These are phyloP conservation scores for Dryadomyces quercivorus DNA, from an alignment of 2,329 filamentous ascomycete genomes.

Conservation along the genomic window DNA sequence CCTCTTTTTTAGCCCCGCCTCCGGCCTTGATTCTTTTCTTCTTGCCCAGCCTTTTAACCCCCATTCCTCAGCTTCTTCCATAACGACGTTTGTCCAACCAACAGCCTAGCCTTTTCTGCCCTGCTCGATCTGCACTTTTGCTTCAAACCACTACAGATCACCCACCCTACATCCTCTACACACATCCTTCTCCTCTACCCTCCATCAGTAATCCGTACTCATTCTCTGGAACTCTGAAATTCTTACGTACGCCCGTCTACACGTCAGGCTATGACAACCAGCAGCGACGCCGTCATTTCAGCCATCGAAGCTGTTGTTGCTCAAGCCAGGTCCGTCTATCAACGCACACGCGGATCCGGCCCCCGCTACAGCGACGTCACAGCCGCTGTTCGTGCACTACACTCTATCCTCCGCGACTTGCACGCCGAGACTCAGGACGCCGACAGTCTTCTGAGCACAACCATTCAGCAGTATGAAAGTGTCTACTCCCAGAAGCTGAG, in stretches of 20 bases:
- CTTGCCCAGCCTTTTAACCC: neutral
- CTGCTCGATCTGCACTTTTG: no score
- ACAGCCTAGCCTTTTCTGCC: neutral
- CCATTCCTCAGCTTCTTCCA: neutral
- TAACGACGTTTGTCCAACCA: no score
- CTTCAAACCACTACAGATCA: no score
- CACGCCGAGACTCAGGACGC: slow-evolving; percentile 44
- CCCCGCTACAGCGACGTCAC: slow-evolving; percentile 37
- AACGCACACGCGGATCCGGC: slow-evolving; percentile 36
- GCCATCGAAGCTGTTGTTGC: slow-evolving; percentile 43
- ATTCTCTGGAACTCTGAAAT: no score
- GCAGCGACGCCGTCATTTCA: slow-evolving; percentile 18
- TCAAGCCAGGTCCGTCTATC: slow-evolving; percentile 42
- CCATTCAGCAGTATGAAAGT: slow-evolving; percentile 18
- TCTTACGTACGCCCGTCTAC: neutral
- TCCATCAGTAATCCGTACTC: no score
- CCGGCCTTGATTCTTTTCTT: neutral
- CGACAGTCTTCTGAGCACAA: slow-evolving; percentile 39
- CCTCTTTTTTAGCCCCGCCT: neutral
- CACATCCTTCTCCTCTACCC: no score
- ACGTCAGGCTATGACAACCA: slow-evolving; percentile 14
- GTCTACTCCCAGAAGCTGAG: slow-evolving; percentile 37
- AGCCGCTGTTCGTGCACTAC: slow-evolving; percentile 36
- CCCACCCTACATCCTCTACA: no score
- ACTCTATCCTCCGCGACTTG: slow-evolving; percentile 44